phyloP scores from a whole-genome alignment of 1,284 basidiomycete genomes.

The Gomphus sp. region DNA sequence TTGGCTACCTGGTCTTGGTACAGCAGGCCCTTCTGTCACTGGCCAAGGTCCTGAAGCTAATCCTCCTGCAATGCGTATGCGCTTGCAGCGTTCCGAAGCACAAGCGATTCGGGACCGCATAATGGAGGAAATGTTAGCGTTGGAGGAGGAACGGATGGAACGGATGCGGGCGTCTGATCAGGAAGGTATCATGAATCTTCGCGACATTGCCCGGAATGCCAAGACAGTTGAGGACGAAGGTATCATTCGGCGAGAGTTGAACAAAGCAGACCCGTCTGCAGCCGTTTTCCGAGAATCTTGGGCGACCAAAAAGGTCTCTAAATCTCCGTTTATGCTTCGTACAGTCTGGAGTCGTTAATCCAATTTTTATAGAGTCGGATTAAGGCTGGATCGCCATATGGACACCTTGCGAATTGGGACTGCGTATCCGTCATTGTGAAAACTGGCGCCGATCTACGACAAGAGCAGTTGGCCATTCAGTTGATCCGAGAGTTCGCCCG shows the following conservation, averaged over 20 bases:
- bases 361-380: slow-evolving; percentile 61
- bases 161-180: slow-evolving; percentile 73
- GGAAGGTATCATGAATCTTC: slow-evolving; percentile 28
- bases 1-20: slow-evolving; percentile 38
- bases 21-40: background rate
- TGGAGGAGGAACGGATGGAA: slow-evolving; percentile 95
- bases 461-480: slow-evolving; percentile 96
- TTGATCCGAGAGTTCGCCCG: slow-evolving; percentile 88
- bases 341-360: slow-evolving; percentile 8
- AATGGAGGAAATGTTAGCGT: slow-evolving; percentile 96
- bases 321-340: background rate
- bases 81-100: slow-evolving; percentile 72
- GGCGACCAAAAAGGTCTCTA: slow-evolving; percentile 79
- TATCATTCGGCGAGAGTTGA: slow-evolving; percentile 88
- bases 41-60: slow-evolving; percentile 16
- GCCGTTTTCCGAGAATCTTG: slow-evolving; percentile 95
- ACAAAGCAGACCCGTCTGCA: slow-evolving; percentile 95
- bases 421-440: slow-evolving; percentile 98
- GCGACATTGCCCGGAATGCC: slow-evolving; percentile 14
- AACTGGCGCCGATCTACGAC: slow-evolving; percentile 92
- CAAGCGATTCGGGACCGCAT: slow-evolving; percentile 90
- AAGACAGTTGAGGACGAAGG: slow-evolving; percentile 83
- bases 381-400: slow-evolving; percentile 88
- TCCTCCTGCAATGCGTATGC: slow-evolving; percentile 33
- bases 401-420: slow-evolving; percentile 79